Base-by-base conservation (phyloP, 2,329 filamentous ascomycete genomes). In the Chalaropsis thielavioides region DNA sequence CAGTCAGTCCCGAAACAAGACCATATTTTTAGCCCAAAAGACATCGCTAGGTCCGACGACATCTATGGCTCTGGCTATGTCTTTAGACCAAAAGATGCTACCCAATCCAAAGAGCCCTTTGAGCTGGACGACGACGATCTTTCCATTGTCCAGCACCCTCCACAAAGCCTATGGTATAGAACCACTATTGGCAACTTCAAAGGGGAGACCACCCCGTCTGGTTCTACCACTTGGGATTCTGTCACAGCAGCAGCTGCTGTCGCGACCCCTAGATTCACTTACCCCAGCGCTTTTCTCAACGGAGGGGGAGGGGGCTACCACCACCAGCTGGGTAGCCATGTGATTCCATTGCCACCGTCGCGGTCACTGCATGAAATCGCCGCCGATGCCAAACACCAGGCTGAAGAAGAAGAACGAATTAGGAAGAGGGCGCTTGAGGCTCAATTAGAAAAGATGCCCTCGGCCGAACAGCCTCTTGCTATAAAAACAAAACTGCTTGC, bases 401-500 rank as follows among this genome's bases (percentile, higher is more conserved):
- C 51, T 1, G 61, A 54, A 24, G n/a, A 63, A 22, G 64, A 63
- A 61, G 64, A 51, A 22, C 35, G 44, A 43, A 61, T 66, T 15
- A 38, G 61, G 11, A 64, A 62, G 19, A 49, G 64, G 22, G 62
- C 64, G 7, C 38, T 64, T 10, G 90, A 95, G 74, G 80, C 84
- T 0, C 78, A 85, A 17, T 76, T 96, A 63, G 81, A 82, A 6
- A 81, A 83, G 54, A 83, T 95, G 83, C 86, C 88, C 0, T 83
- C 83, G 78, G 88, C 86, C 1, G 74, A 81, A 3, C 88, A 90
- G 69, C 91, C 91, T 0, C 70, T 76, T 6, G 76, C 78, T 5
- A 76, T 96, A 51, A 76, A 80, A 27, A 88, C 90, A 0, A 76
- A 81, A 46, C 77, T 96, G 61, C 79, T 95, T 66, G 87, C 89